Evolutionary conservation across 2,329 filamentous ascomycete genomes (phyloP).

Genomic region (Orbilia oligospora): DNA sequence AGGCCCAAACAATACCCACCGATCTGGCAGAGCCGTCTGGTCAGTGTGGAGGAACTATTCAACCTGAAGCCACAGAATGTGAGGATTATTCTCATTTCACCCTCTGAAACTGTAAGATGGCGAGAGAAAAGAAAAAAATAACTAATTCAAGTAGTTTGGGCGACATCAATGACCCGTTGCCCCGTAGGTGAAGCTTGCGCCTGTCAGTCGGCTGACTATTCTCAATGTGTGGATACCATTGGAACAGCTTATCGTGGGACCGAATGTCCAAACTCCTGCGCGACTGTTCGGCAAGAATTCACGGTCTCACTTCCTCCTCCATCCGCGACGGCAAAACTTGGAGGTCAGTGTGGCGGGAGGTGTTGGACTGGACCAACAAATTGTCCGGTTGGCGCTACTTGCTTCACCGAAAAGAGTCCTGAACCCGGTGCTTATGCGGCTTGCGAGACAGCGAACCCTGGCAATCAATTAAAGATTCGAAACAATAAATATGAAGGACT

Average conservation of each 20-base stretch:
- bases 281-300: slow-evolving; percentile 5
- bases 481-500: slow-evolving; percentile 13
- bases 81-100: slow-evolving; percentile 1
- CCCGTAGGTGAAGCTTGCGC: slow-evolving; percentile 21
- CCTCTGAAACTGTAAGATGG: background rate
- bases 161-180: slow-evolving; percentile 6
- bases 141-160: slow-evolving; percentile 20
- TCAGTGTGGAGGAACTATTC: slow-evolving; percentile 31
- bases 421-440: slow-evolving; percentile 31
- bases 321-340: slow-evolving; percentile 19
- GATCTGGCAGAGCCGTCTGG: slow-evolving; percentile 5
- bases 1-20: background rate
- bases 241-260: background rate
- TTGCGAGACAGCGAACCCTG: slow-evolving; percentile 27
- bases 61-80: background rate
- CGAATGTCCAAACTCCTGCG: slow-evolving; percentile 26
- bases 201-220: slow-evolving; percentile 22
- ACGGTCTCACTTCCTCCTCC: slow-evolving; percentile 19
- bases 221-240: slow-evolving; percentile 7
- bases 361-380: slow-evolving; percentile 48
- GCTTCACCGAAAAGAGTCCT: slow-evolving; percentile 38
- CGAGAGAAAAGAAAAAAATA: background rate
- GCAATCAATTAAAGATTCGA: slow-evolving; percentile 12
- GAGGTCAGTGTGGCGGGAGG: slow-evolving; percentile 36
- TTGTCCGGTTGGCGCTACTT: slow-evolving; percentile 29